Evolutionary conservation across 495 filamentous ascomycete species (phyloP), one percentile per base, ranked within the genome.

Genomic region (Halenospora varia): DNA sequence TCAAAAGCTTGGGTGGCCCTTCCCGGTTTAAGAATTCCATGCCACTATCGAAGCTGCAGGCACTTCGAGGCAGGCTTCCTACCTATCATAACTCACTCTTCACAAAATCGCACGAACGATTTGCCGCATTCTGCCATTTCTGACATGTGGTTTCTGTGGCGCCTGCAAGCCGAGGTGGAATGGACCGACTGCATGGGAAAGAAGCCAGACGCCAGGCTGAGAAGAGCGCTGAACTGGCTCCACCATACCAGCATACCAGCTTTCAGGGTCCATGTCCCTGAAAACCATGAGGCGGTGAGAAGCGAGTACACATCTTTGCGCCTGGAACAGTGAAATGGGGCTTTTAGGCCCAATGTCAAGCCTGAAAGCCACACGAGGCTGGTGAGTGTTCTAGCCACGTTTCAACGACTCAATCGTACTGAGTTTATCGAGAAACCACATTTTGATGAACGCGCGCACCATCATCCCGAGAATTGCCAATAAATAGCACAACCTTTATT

Each of bases 221-320:
- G 17, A 24, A 51, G 53, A 13, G n/a, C n/a, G n/a, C 29, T 56
- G 41, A 26, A 25, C 18, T 18, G 50, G 1, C 29, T n/a, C 18
- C 41, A 20, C 18, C 25, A 22, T 40, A 22, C 50, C 10, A 29
- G 41, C 19, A 18, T 19, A n/a, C 19, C 11, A 13, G 25, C 3
- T 10, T 47, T 52, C 55, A 58, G 55, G 55, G 55, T 51, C 55
- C 55, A 17, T 17, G 48, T 46, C 55, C 55, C 55, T 58, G 55
- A 58, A 51, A 39, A 58, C 52, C 48, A 26, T 35, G 10, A 10
- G 51, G 51, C 44, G 53, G 44, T 48, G 51, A 54, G 6, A 29
- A 20, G 35, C 51, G 9, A 9, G 45, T 17, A 25, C 8, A 17
- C 42, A 40, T 46, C 19, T 4, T 4, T 4, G 17, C 19, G 15